These are phyloP conservation scores for Quillaja saponaria DNA, from an alignment of 306 rosid genomes.

Conservation along the genomic window DNA sequence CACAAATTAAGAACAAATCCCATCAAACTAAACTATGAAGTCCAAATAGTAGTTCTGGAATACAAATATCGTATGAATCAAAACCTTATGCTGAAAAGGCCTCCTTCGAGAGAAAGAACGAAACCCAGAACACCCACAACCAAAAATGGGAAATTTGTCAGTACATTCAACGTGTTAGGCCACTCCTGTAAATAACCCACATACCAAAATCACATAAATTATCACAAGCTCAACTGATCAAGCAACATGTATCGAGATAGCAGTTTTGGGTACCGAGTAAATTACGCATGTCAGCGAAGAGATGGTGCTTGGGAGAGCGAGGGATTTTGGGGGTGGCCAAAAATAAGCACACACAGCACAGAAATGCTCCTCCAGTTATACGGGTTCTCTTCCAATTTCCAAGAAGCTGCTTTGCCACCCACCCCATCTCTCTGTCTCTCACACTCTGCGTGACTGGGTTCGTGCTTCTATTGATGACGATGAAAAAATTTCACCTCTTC, in stretches of 20 bases:
- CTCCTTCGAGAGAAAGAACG: slow-evolving; percentile 54
- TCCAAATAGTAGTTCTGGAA: background rate
- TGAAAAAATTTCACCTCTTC: background rate
- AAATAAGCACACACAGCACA: slow-evolving; percentile 40
- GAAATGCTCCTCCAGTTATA: slow-evolving; percentile 39
- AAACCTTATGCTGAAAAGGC: slow-evolving; percentile 54
- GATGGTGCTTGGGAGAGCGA: slow-evolving; percentile 50
- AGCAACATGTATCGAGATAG: background rate
- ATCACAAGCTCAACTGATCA: slow-evolving; percentile 5
- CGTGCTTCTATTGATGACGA: background rate
- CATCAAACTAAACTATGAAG: background rate
- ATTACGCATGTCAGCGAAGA: slow-evolving; percentile 65
- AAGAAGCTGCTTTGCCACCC: slow-evolving; percentile 42
- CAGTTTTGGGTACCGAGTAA: slow-evolving; percentile 46
- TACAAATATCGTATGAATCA: background rate
- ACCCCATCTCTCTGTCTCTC: slow-evolving; percentile 34
- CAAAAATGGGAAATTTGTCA: slow-evolving; percentile 70
- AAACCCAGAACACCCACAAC: slow-evolving; percentile 70
- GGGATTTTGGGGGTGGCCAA: slow-evolving; percentile 51
- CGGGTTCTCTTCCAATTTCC: slow-evolving; percentile 42
- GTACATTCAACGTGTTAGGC: slow-evolving; percentile 69
- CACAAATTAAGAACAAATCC: slow-evolving; percentile 33
- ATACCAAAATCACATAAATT: slow-evolving; percentile 17
- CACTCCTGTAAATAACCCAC: slow-evolving; percentile 52
- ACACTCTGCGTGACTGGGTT: background rate